Conservation (phyloP, 2,329 filamentous ascomycete species). For the Penicillium sp. region DNA sequence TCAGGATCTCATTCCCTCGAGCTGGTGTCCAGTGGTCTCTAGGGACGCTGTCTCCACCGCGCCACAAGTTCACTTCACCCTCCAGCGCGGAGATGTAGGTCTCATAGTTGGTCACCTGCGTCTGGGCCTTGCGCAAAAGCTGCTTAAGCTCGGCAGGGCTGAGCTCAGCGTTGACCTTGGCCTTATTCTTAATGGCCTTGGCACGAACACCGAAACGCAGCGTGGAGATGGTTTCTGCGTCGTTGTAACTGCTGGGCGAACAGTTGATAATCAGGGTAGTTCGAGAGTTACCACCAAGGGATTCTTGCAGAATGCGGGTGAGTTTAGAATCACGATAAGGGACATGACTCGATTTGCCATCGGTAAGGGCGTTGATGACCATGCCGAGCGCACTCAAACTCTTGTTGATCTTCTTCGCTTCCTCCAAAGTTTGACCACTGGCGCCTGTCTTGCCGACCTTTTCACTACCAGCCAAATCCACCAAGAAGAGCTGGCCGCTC, state of each 20-base stretch:
- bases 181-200: constrained; percentile 99
- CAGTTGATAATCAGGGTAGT: constrained; percentile 99
- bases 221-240: constrained; percentile 89
- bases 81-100: constrained; percentile 82
- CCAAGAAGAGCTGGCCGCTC: constrained; percentile 93
- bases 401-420: constrained; percentile 99
- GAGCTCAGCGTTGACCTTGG: constrained; percentile 98
- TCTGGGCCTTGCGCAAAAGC: constrained; percentile 88
- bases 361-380: constrained; percentile 97
- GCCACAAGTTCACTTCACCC: constrained; percentile 83
- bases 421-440: constrained; percentile 93
- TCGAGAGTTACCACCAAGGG: constrained; percentile 92
- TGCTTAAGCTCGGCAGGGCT: constrained; percentile 94
- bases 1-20: constrained; percentile 58
- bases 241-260: constrained; percentile 98
- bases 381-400: constrained; percentile 96
- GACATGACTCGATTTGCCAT: constrained; percentile 94
- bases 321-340: constrained; percentile 98
- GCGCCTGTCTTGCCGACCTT: constrained; percentile 99
- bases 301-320: constrained; percentile 95
- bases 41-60: constrained; percentile 82
- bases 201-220: constrained; percentile 93
- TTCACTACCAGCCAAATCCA: constrained; percentile 97
- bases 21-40: constrained; percentile 84
- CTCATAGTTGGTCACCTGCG: constrained; percentile 85